Base-by-base conservation (phyloP, 2,329 filamentous ascomycete species). In the Pseudophaeomoniella oleicola region DNA sequence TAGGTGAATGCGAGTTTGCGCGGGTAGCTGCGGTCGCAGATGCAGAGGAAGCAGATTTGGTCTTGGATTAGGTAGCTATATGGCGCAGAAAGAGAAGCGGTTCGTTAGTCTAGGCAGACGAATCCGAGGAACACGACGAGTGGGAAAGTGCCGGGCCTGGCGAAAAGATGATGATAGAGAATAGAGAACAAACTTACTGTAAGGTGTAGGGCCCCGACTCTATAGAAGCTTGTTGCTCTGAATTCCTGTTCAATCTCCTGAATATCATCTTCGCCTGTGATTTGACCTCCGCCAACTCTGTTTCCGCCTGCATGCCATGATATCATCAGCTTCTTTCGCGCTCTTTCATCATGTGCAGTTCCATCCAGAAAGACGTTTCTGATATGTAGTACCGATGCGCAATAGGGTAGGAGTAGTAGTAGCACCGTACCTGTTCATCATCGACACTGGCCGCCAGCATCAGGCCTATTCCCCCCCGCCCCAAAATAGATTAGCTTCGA, bases 1-100 rank as follows among this genome's bases (percentile, higher is more conserved):
- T 96, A 98, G 42, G 88, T 94, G 62, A 98, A 94, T 53, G 92
- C 88, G 34, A 98, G 81, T 63, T 98, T 96, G 61, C 90, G 88
- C 40, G 90, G 88, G 68, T 96, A 98, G 39, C 84, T 84, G 39
- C 76, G 72, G 60, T 94, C 87, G 67, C 83, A 87, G 60, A 98
- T 88, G 68, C 82, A 86, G 50, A 96, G 71, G 68, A 93, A 96
- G 63, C 86, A 79, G 48, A 98, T 71, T 50, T 83, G 78, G 52
- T 77, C 70, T 51, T 80, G 69, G 62, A 98, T 82, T 44, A 88
- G 67, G 68, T 94, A 94, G 71, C 81, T 86, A 51, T 33, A 27
- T 27, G 22, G 22, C 9, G n/a, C n/a, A n/a, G n/a, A n/a, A n/a
- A n/a, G n/a, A n/a, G n/a, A n/a, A n/a, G n/a, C n/a, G n/a, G n/a